phyloP scores from a whole-genome alignment of 495 filamentous ascomycete genomes.

The Tuber umbilicatum region DNA sequence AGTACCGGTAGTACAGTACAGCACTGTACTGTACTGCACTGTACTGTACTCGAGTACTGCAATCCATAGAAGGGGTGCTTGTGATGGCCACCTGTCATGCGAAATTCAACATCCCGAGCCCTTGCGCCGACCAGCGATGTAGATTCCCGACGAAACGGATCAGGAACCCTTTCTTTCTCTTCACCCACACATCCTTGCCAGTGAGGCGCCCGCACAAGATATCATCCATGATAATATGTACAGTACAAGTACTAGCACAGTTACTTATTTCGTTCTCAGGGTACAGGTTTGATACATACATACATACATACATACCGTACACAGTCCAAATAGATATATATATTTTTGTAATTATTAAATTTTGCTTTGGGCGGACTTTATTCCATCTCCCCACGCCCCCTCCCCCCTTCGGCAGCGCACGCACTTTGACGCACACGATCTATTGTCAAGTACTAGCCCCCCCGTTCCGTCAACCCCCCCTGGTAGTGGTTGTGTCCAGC shows the following conservation, averaged over 20 bases:
- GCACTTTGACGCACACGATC: constrained; percentile 18
- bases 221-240: background rate
- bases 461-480: constrained; percentile 10
- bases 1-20: background rate
- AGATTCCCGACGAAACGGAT: constrained; percentile 40
- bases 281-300: background rate
- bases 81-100: constrained; percentile 7
- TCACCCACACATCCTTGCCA: background rate
- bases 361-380: constrained; percentile 3
- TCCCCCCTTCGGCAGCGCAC: constrained; percentile 12
- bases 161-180: constrained; percentile 30
- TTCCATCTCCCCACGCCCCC: constrained; percentile 3
- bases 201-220: constrained; percentile 18
- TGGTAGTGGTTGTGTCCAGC: constrained; percentile 35
- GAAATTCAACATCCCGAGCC: constrained; percentile 15
- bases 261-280: background rate
- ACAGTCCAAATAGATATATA: background rate
- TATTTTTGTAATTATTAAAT: background rate
- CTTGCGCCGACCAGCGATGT: constrained; percentile 29
- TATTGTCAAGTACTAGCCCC: constrained; percentile 19
- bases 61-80: constrained; percentile 11
- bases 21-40: constrained; percentile 8
- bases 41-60: background rate
- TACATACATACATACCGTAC: background rate
- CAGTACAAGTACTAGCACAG: background rate